Base-by-base conservation (phyloP, 495 filamentous ascomycete genomes). In the Haplographium delicatum region DNA sequence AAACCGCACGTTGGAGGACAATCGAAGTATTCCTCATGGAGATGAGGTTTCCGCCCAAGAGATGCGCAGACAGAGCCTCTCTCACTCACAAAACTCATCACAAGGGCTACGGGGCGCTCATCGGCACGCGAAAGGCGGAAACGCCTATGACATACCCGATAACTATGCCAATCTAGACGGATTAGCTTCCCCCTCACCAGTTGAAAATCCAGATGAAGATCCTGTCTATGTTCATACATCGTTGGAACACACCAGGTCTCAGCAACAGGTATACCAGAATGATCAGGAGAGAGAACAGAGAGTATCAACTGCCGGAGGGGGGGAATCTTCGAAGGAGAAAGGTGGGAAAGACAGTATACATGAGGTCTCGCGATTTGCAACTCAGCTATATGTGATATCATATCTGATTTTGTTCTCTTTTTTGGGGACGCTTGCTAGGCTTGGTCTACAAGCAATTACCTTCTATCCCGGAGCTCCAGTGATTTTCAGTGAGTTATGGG, bases 351-450 rank as follows among this genome's bases (percentile, higher is more conserved):
- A 28, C 2, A 5, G n/a, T 10, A 19, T 38, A 13, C n/a, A n/a
- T n/a, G 19, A 50, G 23, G 43, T 52, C 15, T 84, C 85, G 4
- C 70, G 75, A 51, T 65, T 76, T 27, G 73, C 75, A n/a, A 90
- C 86, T 3, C 70, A 87, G 60, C 62, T 91, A 51, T 93, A 88
- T 65, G 89, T 83, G 30, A 56, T 85, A 54, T 86, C 86, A 8
- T 86, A 95, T 66, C 81, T 96, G 13, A 75, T 91, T 41, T 71
- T 95, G 62, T 96, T 96, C 71, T 82, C 89, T 44, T 81, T 96
- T 47, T 65, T 91, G 28, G 91, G 91, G 26, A 96, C 91, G 1
- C 79, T 97, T 24, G 80, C 89, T 9, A 77, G 91, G 8, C 75
- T 97, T 0, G 91, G 89, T 19, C 68, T 96, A 2, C 81, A 91